Evolutionary conservation across 768 basidiomycete species (phyloP), one percentile per base, ranked within the genome.

Genomic region (Boletus reticuloceps): DNA sequence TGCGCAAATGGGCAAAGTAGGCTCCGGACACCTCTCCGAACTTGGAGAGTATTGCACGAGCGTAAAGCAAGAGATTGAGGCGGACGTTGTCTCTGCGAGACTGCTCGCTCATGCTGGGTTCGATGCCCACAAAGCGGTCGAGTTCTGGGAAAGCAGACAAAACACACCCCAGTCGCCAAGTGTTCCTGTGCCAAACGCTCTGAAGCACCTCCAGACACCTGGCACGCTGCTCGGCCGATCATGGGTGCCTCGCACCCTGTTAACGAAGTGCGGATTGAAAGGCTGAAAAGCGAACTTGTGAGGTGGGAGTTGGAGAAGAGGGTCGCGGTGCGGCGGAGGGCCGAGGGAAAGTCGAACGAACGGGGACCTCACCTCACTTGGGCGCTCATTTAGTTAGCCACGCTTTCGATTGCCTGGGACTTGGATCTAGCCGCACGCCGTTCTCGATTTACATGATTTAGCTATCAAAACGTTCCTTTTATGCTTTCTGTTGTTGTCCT

Each of bases 51-150:
- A 82, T 49, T 95, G 93, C 66, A 91, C 87, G 44, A 91, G 83
- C 55, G 76, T 85, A 54, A 82, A 80, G 43, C 90, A 98, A 68
- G 96, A 99, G 69, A 82, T 91, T 14, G 96, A 99, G 69, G 96
- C 94, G 14, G 94, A 98, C 66, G 73, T 92, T 32, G 93, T 95
- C 37, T 94, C 91, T 13, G 81, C 88, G 8, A 80, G 94, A 57
- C 76, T 99, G n/a, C 83, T 99, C 36, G 93, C 95, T 0, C 82
- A 93, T 66, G 89, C 95, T 0, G 92, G 94, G 6, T 98, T 89
- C 65, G 92, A 97, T 72, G 90, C 95, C 4, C 82, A 87, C 36
- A 75, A 78, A 44, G 91, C 96, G 8, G 79, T 94, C 42, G 75
- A 73, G 14, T 96, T 97, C 69, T 98, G 95, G 91, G 85, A 92